Evolutionary conservation across 2,329 filamentous ascomycete genomes (phyloP), one percentile per base, ranked within the genome.

Genomic region (Nemania bipapillata): DNA sequence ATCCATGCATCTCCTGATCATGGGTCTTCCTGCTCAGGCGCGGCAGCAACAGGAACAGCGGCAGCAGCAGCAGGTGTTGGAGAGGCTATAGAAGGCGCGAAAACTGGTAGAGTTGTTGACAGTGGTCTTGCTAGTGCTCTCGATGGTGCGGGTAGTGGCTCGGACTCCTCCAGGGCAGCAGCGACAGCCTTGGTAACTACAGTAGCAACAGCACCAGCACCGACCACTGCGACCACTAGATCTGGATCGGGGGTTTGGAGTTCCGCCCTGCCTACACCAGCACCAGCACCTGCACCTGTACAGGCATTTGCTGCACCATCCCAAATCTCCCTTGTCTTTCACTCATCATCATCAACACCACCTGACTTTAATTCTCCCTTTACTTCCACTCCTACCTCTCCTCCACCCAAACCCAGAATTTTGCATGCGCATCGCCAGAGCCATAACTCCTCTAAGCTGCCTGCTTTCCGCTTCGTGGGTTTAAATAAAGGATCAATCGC

Each of bases 381-480:
- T 32, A 42, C 56, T 49, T 50, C 50, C 60, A 53, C 15, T 56
- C 35, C 58, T 52, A 37, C 52, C 35, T 52, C 63, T 20, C 64
- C 62, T 42, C 64, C 59, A 32, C 52, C 70, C 53, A 55, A 47
- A 22, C 57, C 66, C 63, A 30, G 63, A 68, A 74, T 71, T 52
- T 68, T 80, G 61, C 84, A 87, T 73, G 77, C 79, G 52, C 86
- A 87, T 77, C 84, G 86, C 63, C 84, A 85, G 71, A 85, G 77
- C 75, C 83, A 87, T 77, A 87, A 82, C 74, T 83, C 85, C 45
- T 87, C 86, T 69, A 87, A 87, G 73, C 78, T 87, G 71, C 86
- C 86, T 30, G 82, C 85, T 24, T 86, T 85, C 77, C 86, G 86
- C 66, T 86, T 86, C 74, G 83, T 81, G 71, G 85, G 87, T 78